These are phyloP conservation scores for Dictyostelium intermedium DNA, from an alignment of 78 protist species.

Conservation along the genomic window DNA sequence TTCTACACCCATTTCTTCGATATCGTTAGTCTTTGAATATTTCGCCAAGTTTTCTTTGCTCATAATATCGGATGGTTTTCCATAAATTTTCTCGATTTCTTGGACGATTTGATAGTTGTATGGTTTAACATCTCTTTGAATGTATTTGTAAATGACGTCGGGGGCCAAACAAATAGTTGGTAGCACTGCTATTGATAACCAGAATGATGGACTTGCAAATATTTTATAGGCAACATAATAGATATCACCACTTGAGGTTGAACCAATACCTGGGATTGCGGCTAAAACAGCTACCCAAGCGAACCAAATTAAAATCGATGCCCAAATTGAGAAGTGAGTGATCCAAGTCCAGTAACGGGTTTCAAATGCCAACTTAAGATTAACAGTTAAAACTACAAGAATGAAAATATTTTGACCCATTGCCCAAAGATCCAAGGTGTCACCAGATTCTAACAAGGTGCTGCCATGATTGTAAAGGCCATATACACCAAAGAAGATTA, in stretches of 20 bases:
- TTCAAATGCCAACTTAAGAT: constrained; percentile 76
- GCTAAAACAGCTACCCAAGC: constrained; percentile 52
- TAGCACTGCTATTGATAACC: constrained; percentile 22
- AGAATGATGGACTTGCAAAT: constrained; percentile 19
- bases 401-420: constrained; percentile 74
- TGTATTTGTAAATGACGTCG: constrained; percentile 49
- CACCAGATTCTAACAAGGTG: constrained; percentile 11
- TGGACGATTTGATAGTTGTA: constrained; percentile 67
- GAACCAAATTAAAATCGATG: constrained; percentile 68
- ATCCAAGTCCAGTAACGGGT: constrained; percentile 80
- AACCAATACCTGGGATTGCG: constrained; percentile 18
- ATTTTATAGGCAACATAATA: constrained; percentile 30
- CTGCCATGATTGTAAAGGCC: constrained; percentile 29
- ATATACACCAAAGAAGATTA: constrained; percentile 45
- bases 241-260: constrained; percentile 49
- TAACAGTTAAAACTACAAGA: constrained; percentile 58
- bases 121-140: constrained; percentile 53
- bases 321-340: constrained; percentile 78
- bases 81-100: constrained; percentile 51
- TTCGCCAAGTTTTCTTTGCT: neutral
- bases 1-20: constrained; percentile 53
- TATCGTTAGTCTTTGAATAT: neutral
- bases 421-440: constrained; percentile 54
- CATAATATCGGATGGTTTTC: constrained; percentile 58
- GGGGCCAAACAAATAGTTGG: constrained; percentile 42